Evolutionary conservation across 1,284 basidiomycete species (phyloP), one percentile per base, ranked within the genome.

Genomic region (Mixia osmundae): DNA sequence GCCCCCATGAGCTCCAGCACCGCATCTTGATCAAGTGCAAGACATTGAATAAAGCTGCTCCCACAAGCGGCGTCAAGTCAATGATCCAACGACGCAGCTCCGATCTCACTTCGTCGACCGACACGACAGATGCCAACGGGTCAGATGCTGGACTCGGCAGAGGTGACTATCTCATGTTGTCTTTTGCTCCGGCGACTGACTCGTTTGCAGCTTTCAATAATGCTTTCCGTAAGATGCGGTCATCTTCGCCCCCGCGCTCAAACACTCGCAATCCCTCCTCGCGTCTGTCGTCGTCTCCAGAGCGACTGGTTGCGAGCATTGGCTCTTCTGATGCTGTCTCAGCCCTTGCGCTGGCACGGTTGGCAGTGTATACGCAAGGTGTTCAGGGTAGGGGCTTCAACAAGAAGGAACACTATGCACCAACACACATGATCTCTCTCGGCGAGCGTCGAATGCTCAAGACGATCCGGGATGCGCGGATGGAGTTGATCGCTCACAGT

Each of bases 331-430:
- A n/a, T n/a, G n/a, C n/a, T n/a, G n/a, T n/a, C n/a, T n/a, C n/a
- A n/a, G n/a, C n/a, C n/a, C n/a, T n/a, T 12, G 62, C 64, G 3
- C 66, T 99, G 1, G 67, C 71, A 1, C 65, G 68, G 1, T 65
- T 95, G 11, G 66, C 95, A 7, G 73, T 97, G 15, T 97, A 97
- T 56, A 94, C 89, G 2, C 70, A 89, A 29, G 91, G 89, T 9
- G 85, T 97, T 47, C 89, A 89, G 55, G 91, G 76, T 49, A 73
- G 74, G 26, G 87, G 40, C 35, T 68, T 97, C 53, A 80, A 83
- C 58, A 77, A 82, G 57, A 76, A 85, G 45, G 75, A 82, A 45
- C 60, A 65, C 22, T 99, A 99, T 53, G 74, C 72, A 2, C 67
- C 73, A 0, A 73, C 82, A 49, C 80, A 97, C 51, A 68, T 95